phyloP scores from a whole-genome alignment of 305 asterid genomes.

The Fraxinus albicans region DNA sequence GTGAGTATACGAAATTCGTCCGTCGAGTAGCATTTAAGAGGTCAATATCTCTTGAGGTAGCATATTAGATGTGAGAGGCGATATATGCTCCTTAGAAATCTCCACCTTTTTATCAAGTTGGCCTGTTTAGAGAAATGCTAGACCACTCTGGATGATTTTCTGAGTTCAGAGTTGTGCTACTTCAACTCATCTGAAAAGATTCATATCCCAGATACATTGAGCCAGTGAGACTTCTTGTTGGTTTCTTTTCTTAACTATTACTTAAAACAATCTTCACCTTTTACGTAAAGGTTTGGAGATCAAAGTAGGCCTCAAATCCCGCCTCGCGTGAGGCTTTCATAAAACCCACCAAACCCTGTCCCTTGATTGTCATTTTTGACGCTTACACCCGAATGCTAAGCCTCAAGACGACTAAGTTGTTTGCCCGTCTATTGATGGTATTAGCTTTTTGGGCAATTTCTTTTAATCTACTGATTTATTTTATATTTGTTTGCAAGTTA shows the following conservation, averaged over 20 bases:
- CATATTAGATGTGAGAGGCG: not conserved
- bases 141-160: not conserved
- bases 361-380: not conserved
- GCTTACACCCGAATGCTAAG: not conserved
- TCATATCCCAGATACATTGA: not conserved
- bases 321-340: not conserved
- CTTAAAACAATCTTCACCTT: not conserved
- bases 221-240: not conserved
- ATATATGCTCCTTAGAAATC: not conserved
- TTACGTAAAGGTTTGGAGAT: not conserved
- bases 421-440: not conserved
- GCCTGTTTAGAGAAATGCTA: not conserved
- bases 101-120: not conserved
- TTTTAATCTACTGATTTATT: not conserved
- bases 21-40: conserved; percentile 15
- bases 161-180: not conserved
- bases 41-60: not conserved
- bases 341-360: not conserved
- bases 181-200: not conserved
- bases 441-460: not conserved
- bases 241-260: not conserved
- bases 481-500: not conserved
- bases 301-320: not conserved
- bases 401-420: not conserved
- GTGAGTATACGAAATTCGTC: not conserved